These are phyloP conservation scores for Fusarium chlamydosporum DNA, from an alignment of 2,329 filamentous ascomycete species.

Conservation along the genomic window DNA sequence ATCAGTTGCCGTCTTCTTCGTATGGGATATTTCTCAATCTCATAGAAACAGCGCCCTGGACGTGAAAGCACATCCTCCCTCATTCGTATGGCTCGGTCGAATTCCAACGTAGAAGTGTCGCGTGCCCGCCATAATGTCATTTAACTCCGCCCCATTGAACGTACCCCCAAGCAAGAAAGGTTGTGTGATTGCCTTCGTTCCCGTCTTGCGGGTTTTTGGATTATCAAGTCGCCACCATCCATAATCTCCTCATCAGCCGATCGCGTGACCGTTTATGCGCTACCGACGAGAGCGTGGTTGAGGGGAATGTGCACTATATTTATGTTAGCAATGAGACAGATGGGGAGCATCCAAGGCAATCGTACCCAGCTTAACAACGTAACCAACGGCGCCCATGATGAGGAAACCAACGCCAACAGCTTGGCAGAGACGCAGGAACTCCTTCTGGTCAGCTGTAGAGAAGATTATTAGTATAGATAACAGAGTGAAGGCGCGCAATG, in stretches of 20 bases:
- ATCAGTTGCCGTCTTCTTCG: slow-evolving; percentile 29
- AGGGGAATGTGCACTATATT: slow-evolving; percentile 75
- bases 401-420: slow-evolving; percentile 78
- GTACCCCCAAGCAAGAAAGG: slow-evolving; percentile 46
- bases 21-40: slow-evolving; percentile 27
- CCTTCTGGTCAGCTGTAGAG: slow-evolving; percentile 58
- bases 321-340: slow-evolving; percentile 20
- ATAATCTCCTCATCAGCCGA: slow-evolving; percentile 27
- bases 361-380: slow-evolving; percentile 78
- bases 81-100: slow-evolving; percentile 37
- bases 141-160: slow-evolving; percentile 49
- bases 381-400: slow-evolving; percentile 78
- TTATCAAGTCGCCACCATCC: slow-evolving; percentile 40
- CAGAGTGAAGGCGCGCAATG: background rate
- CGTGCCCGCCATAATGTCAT: slow-evolving; percentile 49
- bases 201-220: slow-evolving; percentile 30
- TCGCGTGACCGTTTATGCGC: slow-evolving; percentile 66
- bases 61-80: slow-evolving; percentile 30
- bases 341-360: background rate
- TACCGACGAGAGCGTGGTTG: slow-evolving; percentile 78
- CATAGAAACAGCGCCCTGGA: slow-evolving; percentile 16
- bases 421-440: slow-evolving; percentile 64
- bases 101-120: slow-evolving; percentile 46
- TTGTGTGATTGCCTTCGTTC: slow-evolving; percentile 40
- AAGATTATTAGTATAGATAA: slow-evolving; percentile 10